These are phyloP conservation scores for Casuarina glauca DNA, from an alignment of 306 rosid genomes.

Conservation along the genomic window DNA sequence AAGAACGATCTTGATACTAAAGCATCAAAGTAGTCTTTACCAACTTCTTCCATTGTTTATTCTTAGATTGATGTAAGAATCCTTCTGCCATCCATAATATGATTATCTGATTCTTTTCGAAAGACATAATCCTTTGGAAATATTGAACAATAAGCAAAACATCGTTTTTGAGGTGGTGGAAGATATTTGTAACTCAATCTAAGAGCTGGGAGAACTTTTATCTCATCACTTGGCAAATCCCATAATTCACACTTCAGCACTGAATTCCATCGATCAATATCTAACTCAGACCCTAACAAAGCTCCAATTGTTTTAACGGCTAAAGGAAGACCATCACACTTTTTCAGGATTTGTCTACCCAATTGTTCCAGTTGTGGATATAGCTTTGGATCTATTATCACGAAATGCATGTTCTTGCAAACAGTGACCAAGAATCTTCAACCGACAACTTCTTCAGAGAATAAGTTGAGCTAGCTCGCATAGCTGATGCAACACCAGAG, in stretches of 20 bases:
- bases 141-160: too few relatives aligned
- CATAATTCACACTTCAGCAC: slow-evolving; percentile 17
- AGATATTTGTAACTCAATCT: too few relatives aligned
- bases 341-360: slow-evolving; percentile 23
- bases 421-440: slow-evolving; percentile 23
- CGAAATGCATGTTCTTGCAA: slow-evolving; percentile 19
- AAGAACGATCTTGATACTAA: too few relatives aligned
- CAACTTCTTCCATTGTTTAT: not conserved
- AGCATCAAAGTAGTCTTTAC: too few relatives aligned
- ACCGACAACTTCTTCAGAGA: slow-evolving; percentile 12
- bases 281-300: slow-evolving; percentile 1
- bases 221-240: not conserved
- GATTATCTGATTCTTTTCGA: slow-evolving; percentile 16
- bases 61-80: slow-evolving; percentile 10
- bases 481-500: slow-evolving; percentile 8
- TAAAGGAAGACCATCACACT: slow-evolving; percentile 41
- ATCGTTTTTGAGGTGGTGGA: too few relatives aligned
- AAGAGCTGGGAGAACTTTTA: too few relatives aligned
- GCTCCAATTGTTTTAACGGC: slow-evolving; percentile 30
- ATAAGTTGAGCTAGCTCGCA: slow-evolving; percentile 6
- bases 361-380: slow-evolving; percentile 1
- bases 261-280: not conserved
- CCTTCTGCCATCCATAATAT: slow-evolving; percentile 34
- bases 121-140: slow-evolving; percentile 29
- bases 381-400: not conserved